Evolutionary conservation across 2,329 filamentous ascomycete species (phyloP).

Genomic region (Xenosphaeropsis pyriputrescens): DNA sequence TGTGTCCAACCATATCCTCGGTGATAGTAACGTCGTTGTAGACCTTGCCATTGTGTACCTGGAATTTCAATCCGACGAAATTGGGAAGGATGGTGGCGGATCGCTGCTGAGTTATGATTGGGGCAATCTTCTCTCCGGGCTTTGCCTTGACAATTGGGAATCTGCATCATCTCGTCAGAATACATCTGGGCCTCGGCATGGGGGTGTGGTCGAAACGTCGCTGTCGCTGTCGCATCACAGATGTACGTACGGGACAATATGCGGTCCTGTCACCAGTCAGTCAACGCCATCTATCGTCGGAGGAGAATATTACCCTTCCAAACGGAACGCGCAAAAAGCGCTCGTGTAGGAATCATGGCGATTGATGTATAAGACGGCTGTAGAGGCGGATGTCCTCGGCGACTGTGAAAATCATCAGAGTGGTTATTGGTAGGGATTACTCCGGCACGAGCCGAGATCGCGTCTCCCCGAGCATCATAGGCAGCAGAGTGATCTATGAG

Average conservation of each 20-base stretch:
- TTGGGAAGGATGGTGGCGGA: conserved; percentile 59
- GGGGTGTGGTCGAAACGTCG: too few relatives aligned
- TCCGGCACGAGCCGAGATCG: conserved; percentile 1
- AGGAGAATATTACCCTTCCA: conserved; percentile 48
- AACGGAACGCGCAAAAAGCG: conserved; percentile 46
- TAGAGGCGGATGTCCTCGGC: background rate
- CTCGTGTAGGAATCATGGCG: conserved; percentile 44
- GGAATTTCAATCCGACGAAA: conserved; percentile 56
- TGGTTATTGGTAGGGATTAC: conserved; percentile 1
- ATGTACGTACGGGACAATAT: conserved; percentile 51
- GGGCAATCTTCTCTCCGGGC: conserved; percentile 36
- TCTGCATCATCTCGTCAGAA: conserved; percentile 18
- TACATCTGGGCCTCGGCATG: too few relatives aligned
- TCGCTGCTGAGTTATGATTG: conserved; percentile 56
- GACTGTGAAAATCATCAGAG: background rate
- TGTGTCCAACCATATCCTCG: conserved; percentile 66
- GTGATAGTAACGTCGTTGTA: conserved; percentile 57
- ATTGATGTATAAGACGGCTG: conserved; percentile 2
- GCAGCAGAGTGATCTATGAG: background rate
- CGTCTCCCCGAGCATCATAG: conserved; percentile 3
- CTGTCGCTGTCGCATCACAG: background rate
- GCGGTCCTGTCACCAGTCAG: conserved; percentile 34
- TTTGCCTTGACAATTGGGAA: conserved; percentile 33
- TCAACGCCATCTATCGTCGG: too few relatives aligned
- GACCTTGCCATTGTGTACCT: conserved; percentile 58